phyloP scores from a whole-genome alignment of 257 asterid species.

The Scutellaria minor region DNA sequence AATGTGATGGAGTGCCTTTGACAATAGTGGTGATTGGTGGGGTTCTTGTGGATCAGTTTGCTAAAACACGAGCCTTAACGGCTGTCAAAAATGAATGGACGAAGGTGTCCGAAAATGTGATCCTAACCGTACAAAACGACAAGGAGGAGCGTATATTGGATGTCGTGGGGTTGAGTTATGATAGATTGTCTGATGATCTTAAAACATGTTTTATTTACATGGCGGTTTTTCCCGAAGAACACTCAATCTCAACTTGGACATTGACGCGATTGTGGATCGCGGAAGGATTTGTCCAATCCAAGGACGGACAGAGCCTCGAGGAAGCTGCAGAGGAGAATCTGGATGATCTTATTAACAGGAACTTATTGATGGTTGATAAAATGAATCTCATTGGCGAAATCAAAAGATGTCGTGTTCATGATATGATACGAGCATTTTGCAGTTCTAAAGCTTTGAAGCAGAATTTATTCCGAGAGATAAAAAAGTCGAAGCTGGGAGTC shows the following conservation, averaged over 20 bases:
- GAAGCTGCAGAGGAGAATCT: constrained; percentile 45
- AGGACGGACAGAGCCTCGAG: constrained; percentile 39
- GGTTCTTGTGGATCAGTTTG: constrained; percentile 29
- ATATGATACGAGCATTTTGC: constrained; percentile 54
- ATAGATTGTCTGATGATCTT: constrained; percentile 42
- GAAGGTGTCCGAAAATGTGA: constrained; percentile 27
- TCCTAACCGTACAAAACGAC: constrained; percentile 18
- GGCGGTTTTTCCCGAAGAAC: constrained; percentile 55
- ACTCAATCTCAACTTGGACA: constrained; percentile 47
- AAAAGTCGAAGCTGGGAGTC: constrained; percentile 29
- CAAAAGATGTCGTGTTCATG: constrained; percentile 58
- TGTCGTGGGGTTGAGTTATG: constrained; percentile 52
- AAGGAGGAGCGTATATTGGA: constrained; percentile 29
- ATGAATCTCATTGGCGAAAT: constrained; percentile 44
- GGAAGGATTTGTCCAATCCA: constrained; percentile 51
- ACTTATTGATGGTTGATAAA: constrained; percentile 47
- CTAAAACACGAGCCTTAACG: not conserved
- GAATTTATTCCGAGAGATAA: constrained; percentile 51
- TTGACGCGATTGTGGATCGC: constrained; percentile 58
- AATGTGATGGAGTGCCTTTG: constrained; percentile 58
- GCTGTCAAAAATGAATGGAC: constrained; percentile 29
- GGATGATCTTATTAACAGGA: constrained; percentile 47
- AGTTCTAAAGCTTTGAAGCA: constrained; percentile 39
- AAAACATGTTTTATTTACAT: constrained; percentile 54
- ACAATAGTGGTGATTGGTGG: constrained; percentile 50